Base-by-base conservation (phyloP, 106 monocot species). In the Dendrobium officinale region DNA sequence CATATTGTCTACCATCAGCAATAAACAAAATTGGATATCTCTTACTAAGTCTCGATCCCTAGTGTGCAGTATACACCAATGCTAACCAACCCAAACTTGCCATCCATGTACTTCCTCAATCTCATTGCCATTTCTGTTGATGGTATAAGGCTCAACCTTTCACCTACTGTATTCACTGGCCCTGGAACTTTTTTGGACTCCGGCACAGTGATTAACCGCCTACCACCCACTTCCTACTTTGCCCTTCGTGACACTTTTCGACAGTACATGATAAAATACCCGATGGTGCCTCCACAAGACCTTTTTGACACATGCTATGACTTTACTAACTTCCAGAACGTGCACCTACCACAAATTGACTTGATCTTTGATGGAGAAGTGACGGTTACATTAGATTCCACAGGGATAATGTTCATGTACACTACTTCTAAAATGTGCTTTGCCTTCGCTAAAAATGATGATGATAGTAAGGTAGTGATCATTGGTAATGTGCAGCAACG, bases 1-100 rank as follows among this genome's bases (percentile, higher is more conserved):
- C 90, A 9, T 90, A 90, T 83, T 90, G 90, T 55, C 83, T 90
- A 24, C 90, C 87, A 2, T 42, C 68, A 9, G 15, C 18, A 6
- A 49, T 80, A 7, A 88, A 73, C 61, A 20, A 67, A 8, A 75
- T 92, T 83, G 2, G 26, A 22, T 27, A 45, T 5, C 80, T 79
- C 2, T 31, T 31, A 31, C 31, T 31, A 31, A 1, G 31, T 1
- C 31, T 31, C 31, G 0, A 1, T 31, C 31, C 31, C 31, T 31
- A 1, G 1, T 31, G 31, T 1, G 1, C 0, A 31, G 31, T 31
- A 31, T 31, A 31, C 31, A 31, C 31, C 31, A 1, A 31, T 31
- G 31, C 31, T 31, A 31, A 1, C 31, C 31, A 31, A 31, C 31
- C 31, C 1, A 31, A 31, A 31, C 31, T 1, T 31, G 0, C 31